A percentile compares a stretch with the other conserved stretches of the same genome.
phyloP scores from a whole-genome alignment of 768 basidiomycete species.

The Trametes gibbosa region DNA sequence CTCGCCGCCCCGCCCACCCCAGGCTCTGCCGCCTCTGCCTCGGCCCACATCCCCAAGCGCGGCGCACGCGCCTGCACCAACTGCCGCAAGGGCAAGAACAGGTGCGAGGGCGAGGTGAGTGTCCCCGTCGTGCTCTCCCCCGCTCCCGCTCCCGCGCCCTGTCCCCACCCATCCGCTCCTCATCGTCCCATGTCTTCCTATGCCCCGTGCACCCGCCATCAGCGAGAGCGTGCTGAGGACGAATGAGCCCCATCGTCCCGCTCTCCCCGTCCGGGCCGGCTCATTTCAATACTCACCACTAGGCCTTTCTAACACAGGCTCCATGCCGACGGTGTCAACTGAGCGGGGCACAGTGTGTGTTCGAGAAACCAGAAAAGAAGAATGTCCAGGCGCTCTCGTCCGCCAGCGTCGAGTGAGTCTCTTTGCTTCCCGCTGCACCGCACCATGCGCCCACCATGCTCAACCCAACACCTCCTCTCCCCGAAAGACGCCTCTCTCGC shows the following conservation, averaged over 20 bases:
- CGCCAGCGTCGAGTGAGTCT: constrained; percentile 70
- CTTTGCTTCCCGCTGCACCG: constrained; percentile 20
- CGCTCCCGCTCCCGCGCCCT: background rate
- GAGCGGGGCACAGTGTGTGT: constrained; percentile 76
- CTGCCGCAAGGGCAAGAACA: constrained; percentile 89
- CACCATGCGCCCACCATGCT: constrained; percentile 10
- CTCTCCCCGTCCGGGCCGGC: constrained; percentile 45
- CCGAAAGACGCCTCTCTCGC: constrained; percentile 68
- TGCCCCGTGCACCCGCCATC: constrained; percentile 16
- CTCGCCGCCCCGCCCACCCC: constrained; percentile 17
- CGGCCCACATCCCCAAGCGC: constrained; percentile 83
- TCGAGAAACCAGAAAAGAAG: constrained; percentile 93
- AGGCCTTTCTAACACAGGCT: too few species aligned
- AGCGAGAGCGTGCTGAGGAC: constrained; percentile 1
- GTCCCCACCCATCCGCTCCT: background rate
- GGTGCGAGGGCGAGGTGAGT: constrained; percentile 86
- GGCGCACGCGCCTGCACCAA: constrained; percentile 88
- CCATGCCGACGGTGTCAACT: constrained; percentile 89
- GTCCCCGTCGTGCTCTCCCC: constrained; percentile 1
- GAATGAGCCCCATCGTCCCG: constrained; percentile 33
- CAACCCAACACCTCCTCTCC: constrained; percentile 18
- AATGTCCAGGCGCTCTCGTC: constrained; percentile 54
- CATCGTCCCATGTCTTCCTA: background rate
- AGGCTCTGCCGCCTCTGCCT: constrained; percentile 48
- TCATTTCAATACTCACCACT: too few species aligned